A percentile compares a stretch with the other conserved stretches of the same genome.
Evolutionary conservation across 148 eudicot genomes (phyloP).

Genomic region (Polygonum maritimum): DNA sequence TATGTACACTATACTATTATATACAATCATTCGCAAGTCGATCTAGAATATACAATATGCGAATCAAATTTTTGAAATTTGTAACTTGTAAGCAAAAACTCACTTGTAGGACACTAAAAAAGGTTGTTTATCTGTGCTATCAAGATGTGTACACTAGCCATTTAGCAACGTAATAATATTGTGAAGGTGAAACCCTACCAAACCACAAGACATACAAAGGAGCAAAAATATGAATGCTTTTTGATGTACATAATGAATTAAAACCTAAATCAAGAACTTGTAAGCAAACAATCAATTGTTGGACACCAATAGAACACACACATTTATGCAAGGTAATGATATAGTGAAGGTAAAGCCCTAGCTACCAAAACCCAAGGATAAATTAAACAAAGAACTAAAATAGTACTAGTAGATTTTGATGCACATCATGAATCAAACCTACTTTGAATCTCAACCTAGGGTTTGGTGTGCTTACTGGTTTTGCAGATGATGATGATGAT

Average conservation of each 20-base stretch:
- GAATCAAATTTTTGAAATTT: neutral
- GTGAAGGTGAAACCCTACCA: neutral
- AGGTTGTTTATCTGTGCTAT: neutral
- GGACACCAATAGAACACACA: too few relatives aligned
- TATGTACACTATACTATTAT: too few relatives aligned
- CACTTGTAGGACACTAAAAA: too few relatives aligned
- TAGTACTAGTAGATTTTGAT: neutral
- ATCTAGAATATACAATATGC: neutral
- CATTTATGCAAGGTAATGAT: too few relatives aligned
- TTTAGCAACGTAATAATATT: neutral
- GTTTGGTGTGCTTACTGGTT: neutral
- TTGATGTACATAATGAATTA: too few relatives aligned
- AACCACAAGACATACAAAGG: neutral
- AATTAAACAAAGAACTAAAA: neutral
- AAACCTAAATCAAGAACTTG: too few relatives aligned
- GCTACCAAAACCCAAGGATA: neutral
- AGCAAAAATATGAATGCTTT: too few relatives aligned
- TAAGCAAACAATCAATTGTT: too few relatives aligned
- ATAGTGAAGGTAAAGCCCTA: neutral
- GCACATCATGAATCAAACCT: conserved; percentile 1
- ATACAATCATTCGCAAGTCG: too few relatives aligned
- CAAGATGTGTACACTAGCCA: neutral
- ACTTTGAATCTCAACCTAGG: neutral
- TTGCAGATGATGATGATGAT: conserved; percentile 7
- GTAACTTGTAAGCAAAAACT: too few relatives aligned